phyloP scores from a whole-genome alignment of 2,329 filamentous ascomycete species.

The Botrytis medusae region DNA sequence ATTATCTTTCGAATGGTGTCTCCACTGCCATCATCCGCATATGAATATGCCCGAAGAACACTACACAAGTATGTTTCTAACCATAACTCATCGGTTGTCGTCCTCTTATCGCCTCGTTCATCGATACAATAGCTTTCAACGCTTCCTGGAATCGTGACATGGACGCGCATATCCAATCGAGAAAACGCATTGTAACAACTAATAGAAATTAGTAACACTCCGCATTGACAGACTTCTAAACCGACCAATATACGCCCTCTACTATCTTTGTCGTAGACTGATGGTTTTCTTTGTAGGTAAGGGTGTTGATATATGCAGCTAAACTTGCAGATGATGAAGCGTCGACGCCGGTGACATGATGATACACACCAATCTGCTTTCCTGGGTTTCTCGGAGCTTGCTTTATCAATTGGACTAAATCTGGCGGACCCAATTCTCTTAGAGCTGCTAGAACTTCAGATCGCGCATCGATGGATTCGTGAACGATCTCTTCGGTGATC shows the following conservation, averaged over 20 bases:
- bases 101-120: constrained; percentile 90
- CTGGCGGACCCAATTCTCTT: constrained; percentile 91
- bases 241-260: constrained; percentile 90
- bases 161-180: constrained; percentile 94
- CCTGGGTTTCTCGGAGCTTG: constrained; percentile 57
- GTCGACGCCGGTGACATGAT: constrained; percentile 96
- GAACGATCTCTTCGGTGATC: constrained; percentile 90
- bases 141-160: constrained; percentile 93
- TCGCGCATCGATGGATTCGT: constrained; percentile 88
- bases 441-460: constrained; percentile 84
- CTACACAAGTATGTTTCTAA: constrained; percentile 96
- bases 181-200: constrained; percentile 99
- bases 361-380: constrained; percentile 86
- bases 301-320: constrained; percentile 96
- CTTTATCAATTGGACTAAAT: constrained; percentile 93
- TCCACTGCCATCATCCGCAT: constrained; percentile 91
- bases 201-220: constrained; percentile 38
- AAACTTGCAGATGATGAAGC: constrained; percentile 96
- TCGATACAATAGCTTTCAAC: constrained; percentile 98
- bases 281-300: constrained; percentile 85
- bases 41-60: constrained; percentile 90
- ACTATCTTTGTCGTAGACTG: constrained; percentile 80
- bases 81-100: constrained; percentile 92
- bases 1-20: constrained; percentile 96
- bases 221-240: not conserved